A percentile compares a stretch with the other conserved stretches of the same genome.
phyloP scores from a whole-genome alignment of 164 flowering plant genomes.

The Dillenia suffruticosa region DNA sequence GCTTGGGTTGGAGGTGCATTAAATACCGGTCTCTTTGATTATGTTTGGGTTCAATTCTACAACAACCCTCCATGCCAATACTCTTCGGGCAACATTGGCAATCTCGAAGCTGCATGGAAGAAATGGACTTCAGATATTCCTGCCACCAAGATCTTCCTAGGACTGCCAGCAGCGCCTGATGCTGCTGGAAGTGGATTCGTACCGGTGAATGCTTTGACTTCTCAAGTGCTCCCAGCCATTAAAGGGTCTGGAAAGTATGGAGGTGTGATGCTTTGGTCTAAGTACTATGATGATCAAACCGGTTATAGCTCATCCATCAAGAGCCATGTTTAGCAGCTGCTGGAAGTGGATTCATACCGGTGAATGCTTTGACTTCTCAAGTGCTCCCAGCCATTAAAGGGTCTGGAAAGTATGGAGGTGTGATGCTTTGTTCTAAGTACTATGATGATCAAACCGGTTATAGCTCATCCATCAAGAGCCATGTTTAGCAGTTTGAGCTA shows the following conservation, averaged over 20 bases:
- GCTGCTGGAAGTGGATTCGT: conserved; percentile 19
- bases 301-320: conserved; percentile 4
- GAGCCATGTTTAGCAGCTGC: conserved; percentile 10
- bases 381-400: conserved; percentile 12
- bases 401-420: conserved; percentile 16
- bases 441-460: conserved; percentile 1
- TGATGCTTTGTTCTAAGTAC: neutral
- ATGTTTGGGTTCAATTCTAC: conserved; percentile 25
- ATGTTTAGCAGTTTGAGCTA: neutral
- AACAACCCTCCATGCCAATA: conserved; percentile 24
- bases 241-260: conserved; percentile 13
- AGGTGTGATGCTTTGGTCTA: conserved; percentile 7
- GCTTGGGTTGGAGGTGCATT: conserved; percentile 9
- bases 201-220: neutral
- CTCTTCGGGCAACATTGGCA: conserved; percentile 1
- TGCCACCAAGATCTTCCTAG: conserved; percentile 16
- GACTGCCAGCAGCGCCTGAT: conserved; percentile 19
- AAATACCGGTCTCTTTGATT: conserved; percentile 23
- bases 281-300: neutral
- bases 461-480: conserved; percentile 3
- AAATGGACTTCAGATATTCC: conserved; percentile 13
- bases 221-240: conserved; percentile 9
- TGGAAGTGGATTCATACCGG: conserved; percentile 14
- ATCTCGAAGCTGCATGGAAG: conserved; percentile 15
- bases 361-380: neutral